Conservation (phyloP, 1,139 yeast genomes). For the Suhomyces panamericanus region DNA sequence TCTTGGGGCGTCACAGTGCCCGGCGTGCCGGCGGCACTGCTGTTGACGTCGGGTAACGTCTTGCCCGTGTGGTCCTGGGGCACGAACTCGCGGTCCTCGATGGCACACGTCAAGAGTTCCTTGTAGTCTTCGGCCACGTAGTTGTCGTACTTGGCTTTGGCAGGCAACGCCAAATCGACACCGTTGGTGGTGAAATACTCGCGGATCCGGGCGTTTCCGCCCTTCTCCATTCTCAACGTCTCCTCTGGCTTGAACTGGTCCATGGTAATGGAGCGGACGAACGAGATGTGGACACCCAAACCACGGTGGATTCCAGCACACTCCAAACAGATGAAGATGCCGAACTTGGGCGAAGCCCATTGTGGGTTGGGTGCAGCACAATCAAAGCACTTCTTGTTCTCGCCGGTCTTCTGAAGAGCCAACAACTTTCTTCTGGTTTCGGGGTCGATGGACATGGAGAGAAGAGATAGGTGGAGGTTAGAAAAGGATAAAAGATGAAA, state of each 20-base stretch:
- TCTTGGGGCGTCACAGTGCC: constrained; percentile 31
- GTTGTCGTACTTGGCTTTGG: constrained; percentile 78
- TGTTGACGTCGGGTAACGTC: constrained; percentile 35
- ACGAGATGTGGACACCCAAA: constrained; percentile 93
- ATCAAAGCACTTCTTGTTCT: constrained; percentile 88
- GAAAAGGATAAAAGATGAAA: neutral
- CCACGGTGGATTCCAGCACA: constrained; percentile 98
- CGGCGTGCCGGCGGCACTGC: constrained; percentile 11
- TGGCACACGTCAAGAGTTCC: constrained; percentile 69
- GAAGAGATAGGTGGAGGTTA: neutral
- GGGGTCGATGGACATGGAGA: constrained; percentile 74
- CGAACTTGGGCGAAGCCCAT: constrained; percentile 99
- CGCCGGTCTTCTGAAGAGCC: constrained; percentile 76
- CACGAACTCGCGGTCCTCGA: constrained; percentile 72
- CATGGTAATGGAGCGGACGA: constrained; percentile 95
- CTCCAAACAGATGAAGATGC: constrained; percentile 92
- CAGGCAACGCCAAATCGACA: constrained; percentile 62
- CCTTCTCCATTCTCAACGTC: constrained; percentile 85
- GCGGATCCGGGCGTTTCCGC: constrained; percentile 83
- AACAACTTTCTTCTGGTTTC: constrained; percentile 82
- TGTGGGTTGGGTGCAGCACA: constrained; percentile 96
- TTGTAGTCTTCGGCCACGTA: constrained; percentile 94
- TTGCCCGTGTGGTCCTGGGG: constrained; percentile 64
- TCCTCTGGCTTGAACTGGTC: constrained; percentile 96
- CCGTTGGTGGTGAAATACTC: constrained; percentile 72